Evolutionary conservation across 805 yeast genomes (phyloP).

Genomic region (Schwanniomyces sp.): DNA sequence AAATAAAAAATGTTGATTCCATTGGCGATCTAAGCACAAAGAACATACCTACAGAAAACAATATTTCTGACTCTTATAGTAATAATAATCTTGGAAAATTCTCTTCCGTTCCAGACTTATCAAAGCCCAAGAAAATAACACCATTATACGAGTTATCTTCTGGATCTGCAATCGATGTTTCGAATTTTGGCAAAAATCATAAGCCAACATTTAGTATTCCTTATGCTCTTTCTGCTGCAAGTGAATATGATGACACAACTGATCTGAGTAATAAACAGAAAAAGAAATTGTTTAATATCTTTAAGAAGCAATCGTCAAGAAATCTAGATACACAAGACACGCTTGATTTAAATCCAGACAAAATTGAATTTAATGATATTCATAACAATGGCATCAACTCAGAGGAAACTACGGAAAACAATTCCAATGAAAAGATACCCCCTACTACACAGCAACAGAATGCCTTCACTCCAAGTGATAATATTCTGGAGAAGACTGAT

Average conservation of each 20-base stretch:
- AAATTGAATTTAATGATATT: too few relatives aligned
- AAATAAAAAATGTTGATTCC: constrained; percentile 6
- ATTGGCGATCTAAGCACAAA: not conserved
- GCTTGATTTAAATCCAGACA: not conserved
- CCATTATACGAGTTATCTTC: constrained; percentile 16
- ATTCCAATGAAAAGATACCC: not conserved
- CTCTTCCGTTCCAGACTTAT: constrained; percentile 17
- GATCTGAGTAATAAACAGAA: constrained; percentile 9
- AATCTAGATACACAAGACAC: not conserved
- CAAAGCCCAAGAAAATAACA: constrained; percentile 2
- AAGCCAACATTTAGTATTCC: constrained; percentile 34
- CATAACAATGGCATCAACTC: too few relatives aligned
- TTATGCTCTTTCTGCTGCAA: constrained; percentile 4
- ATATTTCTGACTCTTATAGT: constrained; percentile 5
- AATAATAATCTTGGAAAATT: constrained; percentile 6
- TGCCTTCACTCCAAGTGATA: not conserved
- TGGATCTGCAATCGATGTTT: constrained; percentile 41
- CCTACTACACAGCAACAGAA: not conserved
- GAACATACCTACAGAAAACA: not conserved
- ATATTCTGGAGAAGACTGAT: not conserved
- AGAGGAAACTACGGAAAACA: too few relatives aligned
- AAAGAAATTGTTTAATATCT: constrained; percentile 33
- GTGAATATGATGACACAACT: not conserved
- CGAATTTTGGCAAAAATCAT: constrained; percentile 38
- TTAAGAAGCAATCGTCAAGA: constrained; percentile 24